Base-by-base conservation (phyloP, 768 basidiomycete genomes). In the Auriscalpium microsporum region DNA sequence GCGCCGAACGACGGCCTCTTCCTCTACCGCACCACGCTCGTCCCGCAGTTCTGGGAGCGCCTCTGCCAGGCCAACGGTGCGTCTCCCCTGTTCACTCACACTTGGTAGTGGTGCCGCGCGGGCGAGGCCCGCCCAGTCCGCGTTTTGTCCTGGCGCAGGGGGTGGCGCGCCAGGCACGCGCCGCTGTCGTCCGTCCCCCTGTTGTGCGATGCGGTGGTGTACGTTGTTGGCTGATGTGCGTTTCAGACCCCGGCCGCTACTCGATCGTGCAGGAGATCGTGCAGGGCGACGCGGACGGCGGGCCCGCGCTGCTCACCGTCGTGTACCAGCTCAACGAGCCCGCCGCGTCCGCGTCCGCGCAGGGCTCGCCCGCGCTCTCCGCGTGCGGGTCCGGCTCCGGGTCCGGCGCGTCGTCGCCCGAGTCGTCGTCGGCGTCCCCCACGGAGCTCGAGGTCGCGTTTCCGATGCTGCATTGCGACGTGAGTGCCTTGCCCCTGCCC, bases 221-320 rank as follows among this genome's bases (percentile, higher is more conserved):
- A 28, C 58, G 44, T 37, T 8, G n/a, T 36, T 53, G 56, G 37
- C 33, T 13, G 21, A 21, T 21, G 2, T 21, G 21, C 40, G n/a
- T 48, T 33, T 10, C 57, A 88, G 87, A 89, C 67, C 83, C 84
- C 19, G 80, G 83, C 4, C 68, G 76, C 54, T 88, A 78, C 67
- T 80, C 77, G 2, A 85, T 89, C 63, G 69, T 80, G 45, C 87
- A 89, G 64, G 79, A 84, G 50, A 81, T 89, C 47, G 63, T 68
- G 52, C 66, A 65, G 47, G 21, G 21, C 21, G 21, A 21, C 21
- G 21, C 21, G 21, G 59, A 55, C 17, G 14, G 54, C 48, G 46
- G 48, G 10, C 37, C 54, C 40, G 58, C 58, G 8, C 63, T 67
- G 21, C 61, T 62, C 57, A 64, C 65, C n/a, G 64, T 65, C 23